Conservation (phyloP, 2,329 filamentous ascomycete genomes). For the Claviceps maximensis region DNA sequence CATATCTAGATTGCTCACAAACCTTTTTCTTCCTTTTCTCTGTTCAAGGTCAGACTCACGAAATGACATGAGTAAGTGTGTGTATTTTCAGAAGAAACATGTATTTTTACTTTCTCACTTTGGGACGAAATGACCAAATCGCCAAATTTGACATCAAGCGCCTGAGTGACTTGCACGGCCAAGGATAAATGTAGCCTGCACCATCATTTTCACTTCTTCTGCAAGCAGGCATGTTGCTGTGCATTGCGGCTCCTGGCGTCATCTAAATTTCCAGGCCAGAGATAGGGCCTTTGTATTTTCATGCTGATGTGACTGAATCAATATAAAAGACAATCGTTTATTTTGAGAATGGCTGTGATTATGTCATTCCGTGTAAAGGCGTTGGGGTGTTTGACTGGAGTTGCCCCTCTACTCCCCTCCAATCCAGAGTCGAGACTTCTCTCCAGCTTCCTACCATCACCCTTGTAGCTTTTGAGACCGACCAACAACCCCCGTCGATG, state of each 20-base stretch:
- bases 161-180: too few species aligned
- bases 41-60: not conserved
- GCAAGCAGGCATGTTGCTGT: not conserved
- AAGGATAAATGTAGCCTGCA: not conserved
- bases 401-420: not conserved
- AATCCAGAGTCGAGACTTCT: too few species aligned
- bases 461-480: not conserved
- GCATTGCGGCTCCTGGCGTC: not conserved
- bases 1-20: not conserved
- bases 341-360: too few species aligned
- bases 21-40: not conserved
- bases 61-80: not conserved
- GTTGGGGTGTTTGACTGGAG: not conserved
- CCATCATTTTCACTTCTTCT: not conserved
- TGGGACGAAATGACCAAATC: too few species aligned
- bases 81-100: not conserved
- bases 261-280: not conserved
- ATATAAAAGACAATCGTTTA: not conserved
- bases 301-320: not conserved
- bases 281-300: not conserved
- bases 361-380: not conserved
- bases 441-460: too few species aligned
- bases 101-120: too few species aligned
- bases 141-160: too few species aligned
- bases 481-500: not conserved